Base-by-base conservation (phyloP, 2,329 filamentous ascomycete genomes). In the Penicillium sp. region DNA sequence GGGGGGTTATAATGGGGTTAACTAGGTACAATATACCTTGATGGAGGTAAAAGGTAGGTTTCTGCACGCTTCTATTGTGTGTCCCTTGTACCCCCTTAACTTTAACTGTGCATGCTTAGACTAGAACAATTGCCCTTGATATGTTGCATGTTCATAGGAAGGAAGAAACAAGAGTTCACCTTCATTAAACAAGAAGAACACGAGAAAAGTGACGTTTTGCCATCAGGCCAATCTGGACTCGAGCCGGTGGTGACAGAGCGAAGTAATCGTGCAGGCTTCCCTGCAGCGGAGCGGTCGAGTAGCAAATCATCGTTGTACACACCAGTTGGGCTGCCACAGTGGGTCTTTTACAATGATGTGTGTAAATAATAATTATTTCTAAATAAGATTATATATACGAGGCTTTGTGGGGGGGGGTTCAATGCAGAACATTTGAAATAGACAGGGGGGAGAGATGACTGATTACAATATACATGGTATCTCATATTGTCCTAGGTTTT, bases 241-340 rank as follows among this genome's bases (percentile, higher is more conserved):
- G 56, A 58, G 52, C 25, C 23, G 47, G 27, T 47, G 51, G 54
- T 63, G 61, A 59, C 56, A 59, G 57, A 60, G 40, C 42, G 54
- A 59, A 64, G 56, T 47, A 47, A 50, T 54, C 48, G 38, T 61
- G 56, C 65, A 65, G 58, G 52, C 38, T 62, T 62, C 54, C 56
- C 58, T 60, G 60, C 62, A 60, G 57, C 60, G 46, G 56, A 45
- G 61, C 57, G 45, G 31, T 50, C 47, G 23, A 60, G 25, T 31
- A 59, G 58, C 65, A 66, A 67, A 67, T 67, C 63, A 66, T 63
- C 56, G 52, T 67, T 65, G 62, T 66, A 67, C 65, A 65, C 64
- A 64, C 56, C 54, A 62, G 57, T 63, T 47, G 56, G 63, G 62
- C 62, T 66, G 50, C 43, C 50, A 48, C 45, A 57, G 62, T 66